Conservation (phyloP, 139 green algal genomes). For the Tetraselmis striata region DNA sequence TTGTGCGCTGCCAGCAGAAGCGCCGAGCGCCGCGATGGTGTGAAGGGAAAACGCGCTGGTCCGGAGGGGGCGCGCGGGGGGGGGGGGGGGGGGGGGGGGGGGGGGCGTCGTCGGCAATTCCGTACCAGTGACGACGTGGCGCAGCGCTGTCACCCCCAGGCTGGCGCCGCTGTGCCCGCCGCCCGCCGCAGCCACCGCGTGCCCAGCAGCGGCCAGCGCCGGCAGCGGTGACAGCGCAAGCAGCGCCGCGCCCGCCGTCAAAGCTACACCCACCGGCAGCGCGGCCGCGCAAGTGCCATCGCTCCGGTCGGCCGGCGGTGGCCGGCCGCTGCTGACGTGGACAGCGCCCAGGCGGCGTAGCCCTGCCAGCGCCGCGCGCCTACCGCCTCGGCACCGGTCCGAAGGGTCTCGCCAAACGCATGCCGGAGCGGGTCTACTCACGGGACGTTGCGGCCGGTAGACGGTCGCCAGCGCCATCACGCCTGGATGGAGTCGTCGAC, state of each 20-base stretch:
- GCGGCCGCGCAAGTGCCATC: not conserved
- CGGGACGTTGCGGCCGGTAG: too few species aligned
- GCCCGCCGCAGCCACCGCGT: not conserved
- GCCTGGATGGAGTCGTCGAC: too few species aligned
- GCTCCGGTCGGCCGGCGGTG: not conserved
- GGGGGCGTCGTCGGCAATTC: not conserved
- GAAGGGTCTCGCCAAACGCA: too few species aligned
- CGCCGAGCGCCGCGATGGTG: too few species aligned
- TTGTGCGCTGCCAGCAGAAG: too few species aligned
- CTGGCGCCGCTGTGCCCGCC: not conserved
- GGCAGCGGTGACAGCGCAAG: not conserved
- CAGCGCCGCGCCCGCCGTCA: not conserved
- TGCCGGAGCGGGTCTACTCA: too few species aligned
- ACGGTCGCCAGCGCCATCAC: too few species aligned
- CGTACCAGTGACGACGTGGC: not conserved
- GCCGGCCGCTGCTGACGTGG: not conserved
- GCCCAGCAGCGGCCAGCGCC: not conserved
- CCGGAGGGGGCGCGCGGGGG: not conserved
- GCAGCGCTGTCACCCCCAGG: not conserved
- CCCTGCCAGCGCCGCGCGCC: too few species aligned
- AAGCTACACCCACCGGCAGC: not conserved
- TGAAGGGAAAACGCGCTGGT: not conserved
- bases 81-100: too few species aligned
- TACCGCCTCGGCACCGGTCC: too few species aligned
- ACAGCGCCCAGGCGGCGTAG: not conserved